phyloP scores from a whole-genome alignment of 2,329 filamentous ascomycete genomes.

The Leptographium wingfieldii region DNA sequence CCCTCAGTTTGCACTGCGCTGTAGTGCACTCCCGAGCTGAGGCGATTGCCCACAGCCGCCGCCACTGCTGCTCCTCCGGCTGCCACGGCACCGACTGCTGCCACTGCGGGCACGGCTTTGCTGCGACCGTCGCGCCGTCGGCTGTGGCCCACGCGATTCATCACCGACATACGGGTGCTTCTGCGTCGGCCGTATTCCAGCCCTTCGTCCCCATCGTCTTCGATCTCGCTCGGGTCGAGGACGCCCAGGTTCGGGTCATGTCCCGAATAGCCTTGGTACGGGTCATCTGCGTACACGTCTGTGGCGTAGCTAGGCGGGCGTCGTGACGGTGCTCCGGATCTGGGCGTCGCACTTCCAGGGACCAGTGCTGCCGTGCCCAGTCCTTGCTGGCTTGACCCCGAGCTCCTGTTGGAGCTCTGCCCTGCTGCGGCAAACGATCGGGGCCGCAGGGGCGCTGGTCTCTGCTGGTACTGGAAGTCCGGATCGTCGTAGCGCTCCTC shows the following conservation, averaged over 20 bases:
- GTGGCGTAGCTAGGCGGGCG: conserved; percentile 32
- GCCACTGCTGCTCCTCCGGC: conserved; percentile 13
- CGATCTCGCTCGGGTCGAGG: conserved; percentile 68
- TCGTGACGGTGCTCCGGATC: conserved; percentile 28
- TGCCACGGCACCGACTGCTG: conserved; percentile 18
- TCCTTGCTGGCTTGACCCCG: conserved; percentile 29
- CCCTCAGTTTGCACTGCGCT: conserved; percentile 31
- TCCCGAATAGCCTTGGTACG: conserved; percentile 48
- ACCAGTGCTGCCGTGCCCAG: conserved; percentile 22
- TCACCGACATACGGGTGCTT: conserved; percentile 43
- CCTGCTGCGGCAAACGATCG: neutral
- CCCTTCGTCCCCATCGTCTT: conserved; percentile 81
- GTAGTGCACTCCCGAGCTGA: conserved; percentile 35
- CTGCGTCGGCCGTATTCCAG: conserved; percentile 36
- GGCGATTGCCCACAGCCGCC: conserved; percentile 14
- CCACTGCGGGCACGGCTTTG: conserved; percentile 20
- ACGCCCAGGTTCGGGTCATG: conserved; percentile 39
- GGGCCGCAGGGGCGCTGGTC: conserved; percentile 4
- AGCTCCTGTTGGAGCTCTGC: conserved; percentile 10
- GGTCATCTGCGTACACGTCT: conserved; percentile 47
- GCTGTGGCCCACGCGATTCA: conserved; percentile 40
- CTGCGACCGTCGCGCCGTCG: conserved; percentile 20
- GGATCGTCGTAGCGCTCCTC: too few relatives aligned
- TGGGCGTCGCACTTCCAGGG: conserved; percentile 23
- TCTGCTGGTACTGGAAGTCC: too few relatives aligned